These are phyloP conservation scores for Leccinum griseonigrum DNA, from an alignment of 1,284 basidiomycete genomes.

Conservation along the genomic window DNA sequence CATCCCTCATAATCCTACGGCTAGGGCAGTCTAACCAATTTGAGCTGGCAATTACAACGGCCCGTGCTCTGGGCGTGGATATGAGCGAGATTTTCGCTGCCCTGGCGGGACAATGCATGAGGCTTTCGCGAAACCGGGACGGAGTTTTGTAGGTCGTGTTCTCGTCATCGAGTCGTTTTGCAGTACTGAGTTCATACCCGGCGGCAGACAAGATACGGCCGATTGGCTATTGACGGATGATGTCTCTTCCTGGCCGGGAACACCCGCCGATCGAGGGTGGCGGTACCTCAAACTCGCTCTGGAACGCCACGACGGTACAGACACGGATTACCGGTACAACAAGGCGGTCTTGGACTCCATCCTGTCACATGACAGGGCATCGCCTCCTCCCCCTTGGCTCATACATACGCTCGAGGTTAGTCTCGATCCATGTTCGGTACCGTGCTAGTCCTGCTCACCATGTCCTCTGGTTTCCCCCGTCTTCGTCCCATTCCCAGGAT, in stretches of 20 bases:
- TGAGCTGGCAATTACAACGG: constrained; percentile 78
- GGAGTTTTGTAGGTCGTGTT: constrained; percentile 46
- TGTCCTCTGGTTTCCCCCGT: not conserved
- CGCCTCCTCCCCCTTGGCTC: constrained; percentile 80
- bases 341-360: constrained; percentile 78
- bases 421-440: constrained; percentile 3
- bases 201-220: constrained; percentile 57
- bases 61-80: constrained; percentile 77
- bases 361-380: constrained; percentile 60
- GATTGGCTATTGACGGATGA: constrained; percentile 84
- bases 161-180: constrained; percentile 1
- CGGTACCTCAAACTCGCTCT: constrained; percentile 82
- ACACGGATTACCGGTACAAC: constrained; percentile 73
- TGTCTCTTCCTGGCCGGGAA: constrained; percentile 80
- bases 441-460: constrained; percentile 14
- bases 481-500: constrained; percentile 41
- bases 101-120: constrained; percentile 78
- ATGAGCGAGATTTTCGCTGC: constrained; percentile 84
- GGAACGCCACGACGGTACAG: constrained; percentile 71
- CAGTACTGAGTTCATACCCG: constrained; percentile 11
- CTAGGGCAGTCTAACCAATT: constrained; percentile 81
- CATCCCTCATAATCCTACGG: constrained; percentile 75
- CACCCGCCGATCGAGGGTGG: constrained; percentile 81
- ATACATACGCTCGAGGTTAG: constrained; percentile 68
- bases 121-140: constrained; percentile 61